A percentile compares a stretch with the other conserved stretches of the same genome.
Conservation (phyloP, 768 basidiomycete species). For the Plicaturopsis crispa region DNA sequence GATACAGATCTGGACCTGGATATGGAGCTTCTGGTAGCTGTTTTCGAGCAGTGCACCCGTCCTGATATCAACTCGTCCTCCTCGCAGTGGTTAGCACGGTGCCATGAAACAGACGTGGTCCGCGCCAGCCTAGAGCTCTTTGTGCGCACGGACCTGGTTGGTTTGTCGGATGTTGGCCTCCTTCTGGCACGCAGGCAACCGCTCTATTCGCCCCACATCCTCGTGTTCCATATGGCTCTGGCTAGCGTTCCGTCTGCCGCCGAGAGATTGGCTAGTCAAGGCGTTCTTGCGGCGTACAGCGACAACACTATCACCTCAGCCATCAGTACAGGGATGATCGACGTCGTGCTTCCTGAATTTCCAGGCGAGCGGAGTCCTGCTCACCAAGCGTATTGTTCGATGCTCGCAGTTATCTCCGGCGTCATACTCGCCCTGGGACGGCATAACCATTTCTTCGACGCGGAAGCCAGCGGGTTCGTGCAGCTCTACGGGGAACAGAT, state of each 20-base stretch:
- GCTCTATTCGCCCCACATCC: slow-evolving; percentile 68
- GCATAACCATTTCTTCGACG: slow-evolving; percentile 72
- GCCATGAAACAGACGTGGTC: slow-evolving; percentile 78
- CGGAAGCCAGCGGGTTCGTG: slow-evolving; percentile 80
- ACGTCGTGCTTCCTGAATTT: slow-evolving; percentile 57
- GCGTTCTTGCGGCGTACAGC: slow-evolving; percentile 74
- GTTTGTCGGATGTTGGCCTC: slow-evolving; percentile 57
- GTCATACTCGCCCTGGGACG: slow-evolving; percentile 57
- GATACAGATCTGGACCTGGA: slow-evolving; percentile 71
- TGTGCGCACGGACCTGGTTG: slow-evolving; percentile 59
- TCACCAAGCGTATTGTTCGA: slow-evolving; percentile 76
- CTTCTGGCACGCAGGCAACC: slow-evolving; percentile 58
- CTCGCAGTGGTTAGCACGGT: slow-evolving; percentile 68
- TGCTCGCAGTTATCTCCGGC: slow-evolving; percentile 73
- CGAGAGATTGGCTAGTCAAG: slow-evolving; percentile 80
- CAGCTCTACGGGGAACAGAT: slow-evolving; percentile 83
- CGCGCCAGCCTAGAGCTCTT: slow-evolving; percentile 68
- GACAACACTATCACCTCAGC: slow-evolving; percentile 72
- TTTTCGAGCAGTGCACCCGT: slow-evolving; percentile 77
- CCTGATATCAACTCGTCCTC: slow-evolving; percentile 63
- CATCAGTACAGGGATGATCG: slow-evolving; percentile 70
- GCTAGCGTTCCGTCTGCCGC: slow-evolving; percentile 72
- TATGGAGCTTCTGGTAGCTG: slow-evolving; percentile 72
- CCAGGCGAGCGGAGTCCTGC: slow-evolving; percentile 73
- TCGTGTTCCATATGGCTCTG: slow-evolving; percentile 82